A percentile compares a stretch with the other conserved stretches of the same genome.
phyloP scores from a whole-genome alignment of 345 rosid genomes.

The Theobroma cacao region DNA sequence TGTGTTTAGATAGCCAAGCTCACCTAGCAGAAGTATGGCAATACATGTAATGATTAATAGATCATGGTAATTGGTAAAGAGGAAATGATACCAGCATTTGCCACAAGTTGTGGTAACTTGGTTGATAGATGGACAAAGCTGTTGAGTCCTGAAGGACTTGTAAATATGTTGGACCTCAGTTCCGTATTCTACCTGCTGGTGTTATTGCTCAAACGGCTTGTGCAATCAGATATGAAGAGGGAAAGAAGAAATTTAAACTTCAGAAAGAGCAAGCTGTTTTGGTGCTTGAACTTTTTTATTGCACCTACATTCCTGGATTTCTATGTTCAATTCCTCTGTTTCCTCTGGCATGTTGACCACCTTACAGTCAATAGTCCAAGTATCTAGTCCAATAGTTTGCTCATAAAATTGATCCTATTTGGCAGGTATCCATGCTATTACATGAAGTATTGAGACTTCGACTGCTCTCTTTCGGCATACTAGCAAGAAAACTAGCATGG shows the following conservation, averaged over 20 bases:
- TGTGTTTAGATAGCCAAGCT: background rate
- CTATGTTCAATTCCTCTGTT: background rate
- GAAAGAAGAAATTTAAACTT: slow-evolving; percentile 25
- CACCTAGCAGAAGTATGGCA: background rate
- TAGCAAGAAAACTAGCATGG: background rate
- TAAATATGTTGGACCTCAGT: slow-evolving; percentile 19
- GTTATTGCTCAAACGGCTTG: slow-evolving; percentile 30
- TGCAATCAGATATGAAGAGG: slow-evolving; percentile 26
- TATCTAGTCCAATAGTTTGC: no score
- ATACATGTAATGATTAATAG: background rate
- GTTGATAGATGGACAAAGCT: slow-evolving; percentile 15
- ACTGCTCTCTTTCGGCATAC: background rate
- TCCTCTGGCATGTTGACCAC: background rate
- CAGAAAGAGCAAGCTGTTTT: slow-evolving; percentile 8
- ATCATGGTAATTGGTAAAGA: background rate
- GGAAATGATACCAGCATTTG: slow-evolving; percentile 26
- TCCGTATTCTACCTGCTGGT: slow-evolving; percentile 19
- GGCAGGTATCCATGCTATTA: no score
- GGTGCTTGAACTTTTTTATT: background rate
- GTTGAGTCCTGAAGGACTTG: background rate
- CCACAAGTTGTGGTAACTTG: slow-evolving; percentile 10
- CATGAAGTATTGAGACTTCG: no score
- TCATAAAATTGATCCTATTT: no score
- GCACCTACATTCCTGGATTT: slow-evolving; percentile 13
- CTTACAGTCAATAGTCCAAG: no score